Percentiles rank a stretch among this genome's conserved stretches.
These are phyloP conservation scores for Nicotiana knightiana DNA, from an alignment of 257 asterid genomes.

Conservation along the genomic window DNA sequence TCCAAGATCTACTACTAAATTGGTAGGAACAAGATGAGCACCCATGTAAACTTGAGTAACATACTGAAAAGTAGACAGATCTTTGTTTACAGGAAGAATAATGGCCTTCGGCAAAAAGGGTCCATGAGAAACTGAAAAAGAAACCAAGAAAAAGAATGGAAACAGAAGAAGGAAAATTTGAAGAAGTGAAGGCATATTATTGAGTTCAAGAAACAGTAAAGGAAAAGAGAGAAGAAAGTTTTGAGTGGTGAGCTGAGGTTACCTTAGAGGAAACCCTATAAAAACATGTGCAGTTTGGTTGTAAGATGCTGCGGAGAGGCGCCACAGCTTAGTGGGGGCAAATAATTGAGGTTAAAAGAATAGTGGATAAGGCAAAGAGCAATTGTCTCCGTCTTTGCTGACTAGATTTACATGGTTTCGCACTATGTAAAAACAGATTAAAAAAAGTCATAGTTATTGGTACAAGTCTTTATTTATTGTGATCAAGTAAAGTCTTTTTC, in stretches of 20 bases:
- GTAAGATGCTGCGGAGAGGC: slow-evolving; percentile 31
- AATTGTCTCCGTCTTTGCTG: slow-evolving; percentile 13
- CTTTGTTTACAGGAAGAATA: slow-evolving; percentile 47
- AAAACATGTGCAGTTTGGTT: background rate
- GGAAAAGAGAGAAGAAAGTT: background rate
- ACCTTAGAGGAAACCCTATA: background rate
- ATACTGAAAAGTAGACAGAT: slow-evolving; percentile 49
- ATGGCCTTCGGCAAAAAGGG: slow-evolving; percentile 64
- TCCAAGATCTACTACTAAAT: slow-evolving; percentile 53
- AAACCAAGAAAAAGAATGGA: slow-evolving; percentile 16
- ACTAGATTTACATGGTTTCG: slow-evolving; percentile 23
- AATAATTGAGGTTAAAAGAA: background rate
- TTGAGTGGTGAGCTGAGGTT: background rate
- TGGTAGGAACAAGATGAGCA: slow-evolving; percentile 22
- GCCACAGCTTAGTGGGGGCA: slow-evolving; percentile 14
- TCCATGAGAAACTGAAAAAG: slow-evolving; percentile 27
- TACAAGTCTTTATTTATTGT: background rate
- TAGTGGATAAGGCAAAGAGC: slow-evolving; percentile 26
- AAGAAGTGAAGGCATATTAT: slow-evolving; percentile 29
- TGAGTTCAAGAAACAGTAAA: background rate
- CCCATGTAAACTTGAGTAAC: slow-evolving; percentile 41
- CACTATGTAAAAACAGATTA: background rate
- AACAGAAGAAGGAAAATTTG: slow-evolving; percentile 14
- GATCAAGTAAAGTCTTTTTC: background rate
- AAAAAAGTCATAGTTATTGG: background rate